Conservation (phyloP, 495 filamentous ascomycete species). For the Podospora sp. region DNA sequence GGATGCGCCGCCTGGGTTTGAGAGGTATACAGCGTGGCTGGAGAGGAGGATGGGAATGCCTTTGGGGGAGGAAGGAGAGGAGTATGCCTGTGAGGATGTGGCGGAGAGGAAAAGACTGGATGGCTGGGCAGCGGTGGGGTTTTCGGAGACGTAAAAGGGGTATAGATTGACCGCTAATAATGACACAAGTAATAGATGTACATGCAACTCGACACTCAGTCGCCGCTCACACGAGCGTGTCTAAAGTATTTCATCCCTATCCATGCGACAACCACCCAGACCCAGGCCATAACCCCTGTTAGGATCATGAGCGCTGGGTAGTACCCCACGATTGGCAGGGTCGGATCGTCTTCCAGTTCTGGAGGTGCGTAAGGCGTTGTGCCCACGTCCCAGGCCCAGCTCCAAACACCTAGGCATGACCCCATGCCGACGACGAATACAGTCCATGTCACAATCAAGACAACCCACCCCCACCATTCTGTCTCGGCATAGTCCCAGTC, state of each 20-base stretch:
- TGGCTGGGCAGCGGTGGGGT: neutral
- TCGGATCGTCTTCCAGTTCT: slow-evolving; percentile 89
- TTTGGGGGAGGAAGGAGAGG: neutral
- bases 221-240: slow-evolving; percentile 81
- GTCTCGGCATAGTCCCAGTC: slow-evolving; percentile 91
- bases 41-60: slow-evolving; percentile 46
- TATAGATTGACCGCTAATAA: neutral
- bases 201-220: slow-evolving; percentile 30
- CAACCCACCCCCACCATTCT: slow-evolving; percentile 95
- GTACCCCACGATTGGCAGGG: slow-evolving; percentile 92
- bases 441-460: slow-evolving; percentile 85
- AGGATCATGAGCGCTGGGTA: slow-evolving; percentile 93
- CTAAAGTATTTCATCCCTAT: slow-evolving; percentile 99
- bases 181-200: neutral
- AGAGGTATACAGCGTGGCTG: slow-evolving; percentile 50
- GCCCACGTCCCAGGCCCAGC: slow-evolving; percentile 99
- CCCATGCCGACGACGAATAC: slow-evolving; percentile 97
- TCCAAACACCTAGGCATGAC: slow-evolving; percentile 95
- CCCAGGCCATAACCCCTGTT: slow-evolving; percentile 96
- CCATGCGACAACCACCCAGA: slow-evolving; percentile 97
- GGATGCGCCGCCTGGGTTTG: slow-evolving; percentile 46
- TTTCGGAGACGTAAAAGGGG: neutral
- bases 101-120: slow-evolving; percentile 1
- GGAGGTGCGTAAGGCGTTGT: slow-evolving; percentile 92
- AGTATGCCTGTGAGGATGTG: neutral